These are phyloP conservation scores for Cryptococcus hybrid DNA, from an alignment of 1,284 basidiomycete species.

Conservation along the genomic window DNA sequence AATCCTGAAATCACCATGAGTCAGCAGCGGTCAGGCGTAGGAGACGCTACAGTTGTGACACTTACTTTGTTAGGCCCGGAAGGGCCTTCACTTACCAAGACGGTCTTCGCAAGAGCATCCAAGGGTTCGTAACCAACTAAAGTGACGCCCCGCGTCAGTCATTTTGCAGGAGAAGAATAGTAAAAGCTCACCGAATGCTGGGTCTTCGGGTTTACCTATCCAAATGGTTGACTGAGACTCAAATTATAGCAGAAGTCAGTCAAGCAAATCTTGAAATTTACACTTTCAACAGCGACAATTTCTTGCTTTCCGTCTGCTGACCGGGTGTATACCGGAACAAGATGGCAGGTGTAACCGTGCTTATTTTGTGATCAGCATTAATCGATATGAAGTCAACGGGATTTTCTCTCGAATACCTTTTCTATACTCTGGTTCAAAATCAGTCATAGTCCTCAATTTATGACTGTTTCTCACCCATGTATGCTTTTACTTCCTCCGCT, in stretches of 20 bases:
- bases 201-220: slow-evolving; percentile 40
- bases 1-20: slow-evolving; percentile 25
- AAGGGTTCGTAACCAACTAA: slow-evolving; percentile 39
- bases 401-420: slow-evolving; percentile 18
- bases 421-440: slow-evolving; percentile 29
- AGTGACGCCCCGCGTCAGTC: background rate
- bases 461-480: slow-evolving; percentile 31
- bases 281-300: slow-evolving; percentile 20
- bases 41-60: background rate
- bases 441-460: slow-evolving; percentile 4
- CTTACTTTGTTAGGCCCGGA: slow-evolving; percentile 43
- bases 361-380: slow-evolving; percentile 2
- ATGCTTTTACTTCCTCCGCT: slow-evolving; percentile 37
- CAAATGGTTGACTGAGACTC: slow-evolving; percentile 16
- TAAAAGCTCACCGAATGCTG: slow-evolving; percentile 36
- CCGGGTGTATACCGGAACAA: slow-evolving; percentile 29
- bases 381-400: too few relatives aligned
- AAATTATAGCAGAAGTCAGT: background rate
- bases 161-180: too few relatives aligned
- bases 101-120: slow-evolving; percentile 22
- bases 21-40: background rate
- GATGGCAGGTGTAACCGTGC: slow-evolving; percentile 43
- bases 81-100: slow-evolving; percentile 30
- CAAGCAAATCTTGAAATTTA: slow-evolving; percentile 11
- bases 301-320: slow-evolving; percentile 18